Percentiles rank a stretch among this genome's conserved stretches.
phyloP scores from a whole-genome alignment of 2,329 filamentous ascomycete genomes.

The Aureobasidium sp. region DNA sequence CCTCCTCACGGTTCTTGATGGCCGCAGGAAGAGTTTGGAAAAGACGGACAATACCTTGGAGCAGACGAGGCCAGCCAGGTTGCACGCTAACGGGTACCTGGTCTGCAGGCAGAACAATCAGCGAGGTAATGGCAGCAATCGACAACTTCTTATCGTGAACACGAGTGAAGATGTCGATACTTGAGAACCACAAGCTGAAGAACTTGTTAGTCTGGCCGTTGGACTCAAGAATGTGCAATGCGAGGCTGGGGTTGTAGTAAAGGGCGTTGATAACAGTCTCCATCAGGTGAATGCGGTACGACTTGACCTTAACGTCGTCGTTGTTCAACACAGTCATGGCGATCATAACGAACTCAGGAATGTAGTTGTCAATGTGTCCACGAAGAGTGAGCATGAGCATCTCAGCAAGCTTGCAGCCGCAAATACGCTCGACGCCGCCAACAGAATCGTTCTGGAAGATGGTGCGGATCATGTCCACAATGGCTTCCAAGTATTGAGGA shows the following conservation, averaged over 20 bases:
- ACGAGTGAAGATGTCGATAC: slow-evolving; percentile 83
- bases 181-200: slow-evolving; percentile 96
- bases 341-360: slow-evolving; percentile 81
- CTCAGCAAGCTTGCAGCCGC: slow-evolving; percentile 94
- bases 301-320: slow-evolving; percentile 78
- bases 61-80: slow-evolving; percentile 85
- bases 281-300: slow-evolving; percentile 92
- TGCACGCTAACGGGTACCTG: slow-evolving; percentile 89
- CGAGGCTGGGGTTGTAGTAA: slow-evolving; percentile 87
- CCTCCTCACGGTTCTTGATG: slow-evolving; percentile 85
- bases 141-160: slow-evolving; percentile 99
- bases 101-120: slow-evolving; percentile 69
- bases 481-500: slow-evolving; percentile 74
- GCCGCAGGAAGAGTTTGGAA: slow-evolving; percentile 88
- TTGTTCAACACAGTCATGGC: slow-evolving; percentile 74
- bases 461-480: slow-evolving; percentile 88
- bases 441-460: slow-evolving; percentile 93
- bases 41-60: slow-evolving; percentile 79
- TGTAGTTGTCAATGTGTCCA: slow-evolving; percentile 77
- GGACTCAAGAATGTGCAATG: slow-evolving; percentile 78
- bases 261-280: slow-evolving; percentile 98
- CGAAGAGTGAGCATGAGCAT: slow-evolving; percentile 94
- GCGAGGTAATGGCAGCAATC: slow-evolving; percentile 82
- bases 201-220: slow-evolving; percentile 98
- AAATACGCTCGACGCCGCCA: slow-evolving; percentile 88